Evolutionary conservation across 768 basidiomycete species (phyloP).

Genomic region (Leucosporidium scottii): DNA sequence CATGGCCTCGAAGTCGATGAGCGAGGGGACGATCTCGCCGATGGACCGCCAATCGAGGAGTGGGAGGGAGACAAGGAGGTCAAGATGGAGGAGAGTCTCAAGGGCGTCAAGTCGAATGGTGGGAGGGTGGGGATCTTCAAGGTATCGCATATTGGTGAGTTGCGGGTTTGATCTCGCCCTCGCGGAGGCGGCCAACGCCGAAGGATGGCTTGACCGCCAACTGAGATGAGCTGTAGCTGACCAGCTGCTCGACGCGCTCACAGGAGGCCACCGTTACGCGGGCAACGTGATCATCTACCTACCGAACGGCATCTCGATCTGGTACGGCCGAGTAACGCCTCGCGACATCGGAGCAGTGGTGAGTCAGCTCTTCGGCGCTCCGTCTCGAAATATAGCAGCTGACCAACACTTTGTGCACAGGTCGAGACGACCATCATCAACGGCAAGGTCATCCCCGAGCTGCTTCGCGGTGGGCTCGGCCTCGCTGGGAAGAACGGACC

Average conservation of each 20-base stretch:
- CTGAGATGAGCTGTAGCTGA: no score
- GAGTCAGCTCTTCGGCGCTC: background rate
- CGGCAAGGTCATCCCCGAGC: slow-evolving; percentile 73
- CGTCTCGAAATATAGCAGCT: no score
- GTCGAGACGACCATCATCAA: slow-evolving; percentile 72
- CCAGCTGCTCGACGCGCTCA: slow-evolving; percentile 48
- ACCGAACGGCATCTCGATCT: slow-evolving; percentile 25
- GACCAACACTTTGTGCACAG: slow-evolving; percentile 15
- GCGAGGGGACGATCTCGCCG: slow-evolving; percentile 40
- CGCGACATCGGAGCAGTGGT: slow-evolving; percentile 82
- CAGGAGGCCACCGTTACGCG: background rate
- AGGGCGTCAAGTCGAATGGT: slow-evolving; percentile 45
- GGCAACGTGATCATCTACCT: slow-evolving; percentile 33
- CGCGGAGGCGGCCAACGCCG: no score
- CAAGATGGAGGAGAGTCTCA: slow-evolving; percentile 50
- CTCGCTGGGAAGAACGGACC: slow-evolving; percentile 43
- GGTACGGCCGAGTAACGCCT: slow-evolving; percentile 82
- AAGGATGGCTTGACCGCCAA: no score
- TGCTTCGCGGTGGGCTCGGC: slow-evolving; percentile 80
- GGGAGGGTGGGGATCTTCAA: slow-evolving; percentile 74
- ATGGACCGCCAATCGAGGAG: slow-evolving; percentile 58
- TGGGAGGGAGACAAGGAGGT: slow-evolving; percentile 45
- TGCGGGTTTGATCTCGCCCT: no score
- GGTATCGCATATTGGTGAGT: slow-evolving; percentile 81
- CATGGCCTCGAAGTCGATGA: slow-evolving; percentile 27